Evolutionary conservation across 225 moss, liverwort and hornwort species (phyloP).

Genomic region (Anthoceros angustus): DNA sequence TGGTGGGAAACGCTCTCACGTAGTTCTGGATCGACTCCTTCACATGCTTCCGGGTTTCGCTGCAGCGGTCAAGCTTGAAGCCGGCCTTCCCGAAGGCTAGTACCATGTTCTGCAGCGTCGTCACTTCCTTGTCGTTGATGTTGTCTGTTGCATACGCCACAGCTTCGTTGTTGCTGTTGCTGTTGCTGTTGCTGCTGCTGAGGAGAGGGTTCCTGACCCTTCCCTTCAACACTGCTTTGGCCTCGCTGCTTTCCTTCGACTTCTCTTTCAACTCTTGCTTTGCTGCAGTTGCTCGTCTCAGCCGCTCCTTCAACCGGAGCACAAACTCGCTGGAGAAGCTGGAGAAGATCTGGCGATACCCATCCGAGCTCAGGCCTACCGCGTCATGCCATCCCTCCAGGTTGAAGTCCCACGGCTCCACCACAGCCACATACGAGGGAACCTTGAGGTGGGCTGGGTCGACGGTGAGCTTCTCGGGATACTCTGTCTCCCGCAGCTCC

Average conservation of each 20-base stretch:
- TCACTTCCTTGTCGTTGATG: not conserved
- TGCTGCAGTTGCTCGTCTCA: not conserved
- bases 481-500: slow-evolving; percentile 3
- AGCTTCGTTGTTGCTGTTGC: not conserved
- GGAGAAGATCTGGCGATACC: not conserved
- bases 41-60: not conserved
- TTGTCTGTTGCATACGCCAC: not conserved
- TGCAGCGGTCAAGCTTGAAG: not conserved
- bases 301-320: not conserved
- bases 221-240: not conserved
- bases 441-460: not conserved
- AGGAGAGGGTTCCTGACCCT: not conserved
- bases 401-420: not conserved
- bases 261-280: not conserved
- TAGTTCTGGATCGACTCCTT: not conserved
- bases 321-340: not conserved
- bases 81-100: not conserved
- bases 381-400: not conserved
- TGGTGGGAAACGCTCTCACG: not conserved
- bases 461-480: not conserved
- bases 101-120: not conserved
- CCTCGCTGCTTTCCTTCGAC: not conserved
- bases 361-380: not conserved
- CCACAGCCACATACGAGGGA: not conserved
- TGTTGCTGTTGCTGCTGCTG: not conserved